These are phyloP conservation scores for Triticum monococcum DNA, from an alignment of 176 grass and related monocot species.

Conservation along the genomic window DNA sequence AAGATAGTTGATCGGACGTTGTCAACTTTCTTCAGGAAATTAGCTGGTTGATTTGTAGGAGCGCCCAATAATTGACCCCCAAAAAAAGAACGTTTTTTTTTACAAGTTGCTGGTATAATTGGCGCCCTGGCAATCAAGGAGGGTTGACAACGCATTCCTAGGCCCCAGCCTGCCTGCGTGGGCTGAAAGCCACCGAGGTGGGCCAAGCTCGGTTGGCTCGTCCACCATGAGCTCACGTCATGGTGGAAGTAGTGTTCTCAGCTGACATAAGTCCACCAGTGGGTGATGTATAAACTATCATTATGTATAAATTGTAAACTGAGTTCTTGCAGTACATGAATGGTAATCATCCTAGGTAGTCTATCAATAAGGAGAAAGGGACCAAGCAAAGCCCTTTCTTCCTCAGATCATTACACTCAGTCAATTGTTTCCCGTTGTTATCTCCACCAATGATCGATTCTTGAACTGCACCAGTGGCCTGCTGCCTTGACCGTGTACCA, in stretches of 20 bases:
- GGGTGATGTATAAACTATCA: constrained; percentile 13
- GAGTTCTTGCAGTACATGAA: neutral
- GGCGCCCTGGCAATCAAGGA: neutral
- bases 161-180: too few relatives aligned
- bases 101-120: neutral
- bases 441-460: constrained; percentile 21
- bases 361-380: constrained; percentile 72
- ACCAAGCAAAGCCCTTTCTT: constrained; percentile 78
- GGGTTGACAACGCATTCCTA: too few relatives aligned
- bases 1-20: too few relatives aligned
- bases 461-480: constrained; percentile 4
- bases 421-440: constrained; percentile 15
- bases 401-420: constrained; percentile 57
- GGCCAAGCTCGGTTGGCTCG: too few relatives aligned
- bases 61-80: neutral
- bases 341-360: constrained; percentile 51
- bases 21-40: too few relatives aligned
- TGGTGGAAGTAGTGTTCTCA: too few relatives aligned
- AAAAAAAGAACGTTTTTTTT: neutral
- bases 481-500: constrained; percentile 26
- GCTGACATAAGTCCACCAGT: neutral
- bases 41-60: too few relatives aligned
- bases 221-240: too few relatives aligned
- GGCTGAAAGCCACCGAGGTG: too few relatives aligned
- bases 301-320: constrained; percentile 11